Percentiles rank a stretch among this genome's conserved stretches.
Conservation (phyloP, 2,329 filamentous ascomycete genomes). For the Sporothrix mexicana region DNA sequence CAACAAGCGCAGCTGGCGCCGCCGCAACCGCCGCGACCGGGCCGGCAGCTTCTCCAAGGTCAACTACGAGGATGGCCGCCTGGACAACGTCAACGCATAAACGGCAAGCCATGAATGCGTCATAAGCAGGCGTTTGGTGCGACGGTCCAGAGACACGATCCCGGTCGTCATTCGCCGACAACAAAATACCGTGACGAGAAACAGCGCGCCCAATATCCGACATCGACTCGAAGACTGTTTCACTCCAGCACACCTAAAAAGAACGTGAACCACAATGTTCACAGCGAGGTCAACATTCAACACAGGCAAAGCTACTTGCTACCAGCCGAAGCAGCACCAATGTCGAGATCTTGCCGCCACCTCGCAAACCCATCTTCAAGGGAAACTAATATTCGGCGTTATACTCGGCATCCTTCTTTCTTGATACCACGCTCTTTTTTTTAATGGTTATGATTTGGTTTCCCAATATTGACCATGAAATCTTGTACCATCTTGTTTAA, state of each 20-base stretch:
- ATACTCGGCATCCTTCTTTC: not conserved
- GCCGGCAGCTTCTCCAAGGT: conserved; percentile 37
- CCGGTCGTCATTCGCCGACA: no score
- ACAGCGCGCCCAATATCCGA: not conserved
- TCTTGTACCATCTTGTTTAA: no score
- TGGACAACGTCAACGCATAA: conserved; percentile 33
- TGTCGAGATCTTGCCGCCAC: not conserved
- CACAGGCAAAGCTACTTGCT: no score
- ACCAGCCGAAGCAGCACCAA: not conserved
- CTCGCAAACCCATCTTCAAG: no score
- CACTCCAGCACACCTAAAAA: conserved; percentile 4
- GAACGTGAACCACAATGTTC: not conserved
- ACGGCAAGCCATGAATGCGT: not conserved
- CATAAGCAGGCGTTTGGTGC: not conserved
- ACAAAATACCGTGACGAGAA: conserved; percentile 11
- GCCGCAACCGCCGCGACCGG: conserved; percentile 26
- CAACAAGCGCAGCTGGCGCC: conserved; percentile 14
- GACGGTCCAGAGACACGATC: no score
- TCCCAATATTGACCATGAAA: no score
- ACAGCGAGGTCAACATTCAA: no score
- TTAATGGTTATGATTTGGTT: no score
- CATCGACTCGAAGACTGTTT: not conserved
- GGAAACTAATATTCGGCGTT: conserved; percentile 16
- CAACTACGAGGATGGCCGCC: conserved; percentile 36
- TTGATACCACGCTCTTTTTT: conserved; percentile 22